Conservation (phyloP, 2,329 filamentous ascomycete species). For the Metarhizium brunneum region DNA sequence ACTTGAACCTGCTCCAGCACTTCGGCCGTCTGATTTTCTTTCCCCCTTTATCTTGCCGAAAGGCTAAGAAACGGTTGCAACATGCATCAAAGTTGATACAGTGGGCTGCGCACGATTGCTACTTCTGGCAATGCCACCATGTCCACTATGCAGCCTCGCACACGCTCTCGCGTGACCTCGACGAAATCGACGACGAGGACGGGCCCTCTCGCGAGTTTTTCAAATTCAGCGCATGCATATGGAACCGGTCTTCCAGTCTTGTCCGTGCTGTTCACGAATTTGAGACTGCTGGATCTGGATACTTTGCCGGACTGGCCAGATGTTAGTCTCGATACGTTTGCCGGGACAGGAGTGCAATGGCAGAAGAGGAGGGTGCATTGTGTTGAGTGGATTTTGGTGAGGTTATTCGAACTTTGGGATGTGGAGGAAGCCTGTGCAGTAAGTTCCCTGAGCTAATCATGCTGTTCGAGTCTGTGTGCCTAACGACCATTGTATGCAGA, state of each 20-base stretch:
- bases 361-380: slow-evolving; percentile 75
- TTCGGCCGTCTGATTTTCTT: not conserved
- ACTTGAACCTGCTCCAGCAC: not conserved
- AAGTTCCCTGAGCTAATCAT: slow-evolving; percentile 14
- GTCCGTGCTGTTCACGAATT: slow-evolving; percentile 62
- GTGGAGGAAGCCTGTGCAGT: slow-evolving; percentile 65
- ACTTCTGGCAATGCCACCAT: slow-evolving; percentile 5
- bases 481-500: slow-evolving; percentile 39
- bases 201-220: not conserved
- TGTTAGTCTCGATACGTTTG: slow-evolving; percentile 62
- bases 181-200: not conserved
- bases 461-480: not conserved
- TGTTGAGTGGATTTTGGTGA: slow-evolving; percentile 86
- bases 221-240: not conserved
- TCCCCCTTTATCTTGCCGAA: not conserved
- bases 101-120: not conserved
- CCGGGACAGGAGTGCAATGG: slow-evolving; percentile 56
- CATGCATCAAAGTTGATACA: not conserved
- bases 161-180: slow-evolving; percentile 5
- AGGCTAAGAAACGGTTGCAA: not conserved
- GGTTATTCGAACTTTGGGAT: slow-evolving; percentile 79
- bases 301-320: slow-evolving; percentile 68
- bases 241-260: slow-evolving; percentile 12
- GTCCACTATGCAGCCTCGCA: slow-evolving; percentile 8
- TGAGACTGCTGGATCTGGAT: slow-evolving; percentile 76